Percentiles rank a stretch among this genome's conserved stretches.
phyloP scores from a whole-genome alignment of 2,329 filamentous ascomycete species.

The Fusarium agapanthi region DNA sequence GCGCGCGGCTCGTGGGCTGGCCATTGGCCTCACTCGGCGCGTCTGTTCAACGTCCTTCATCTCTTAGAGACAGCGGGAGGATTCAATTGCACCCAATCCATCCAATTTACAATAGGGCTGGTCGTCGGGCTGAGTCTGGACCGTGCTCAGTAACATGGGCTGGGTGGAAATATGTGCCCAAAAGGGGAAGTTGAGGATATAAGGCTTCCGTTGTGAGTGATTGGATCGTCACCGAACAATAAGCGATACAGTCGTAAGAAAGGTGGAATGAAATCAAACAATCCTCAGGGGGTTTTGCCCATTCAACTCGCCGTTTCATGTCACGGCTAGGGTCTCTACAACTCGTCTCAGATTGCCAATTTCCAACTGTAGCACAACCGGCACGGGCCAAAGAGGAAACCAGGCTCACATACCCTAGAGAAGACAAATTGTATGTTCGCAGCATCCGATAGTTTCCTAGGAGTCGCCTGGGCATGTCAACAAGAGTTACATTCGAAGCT shows the following conservation, averaged over 20 bases:
- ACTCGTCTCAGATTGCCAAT: constrained; percentile 43
- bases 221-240: neutral
- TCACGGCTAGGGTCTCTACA: constrained; percentile 22
- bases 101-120: constrained; percentile 22
- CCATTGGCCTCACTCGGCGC: neutral
- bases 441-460: neutral
- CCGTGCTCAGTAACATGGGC: neutral
- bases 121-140: constrained; percentile 4
- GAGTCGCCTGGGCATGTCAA: neutral
- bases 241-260: neutral
- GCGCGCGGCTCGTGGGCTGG: constrained; percentile 8
- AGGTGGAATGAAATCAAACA: neutral
- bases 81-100: constrained; percentile 2
- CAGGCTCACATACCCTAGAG: constrained; percentile 15
- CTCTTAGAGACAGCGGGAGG: constrained; percentile 3
- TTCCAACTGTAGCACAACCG: constrained; percentile 28
- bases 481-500: constrained; percentile 17
- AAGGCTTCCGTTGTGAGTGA: neutral
- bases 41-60: constrained; percentile 24
- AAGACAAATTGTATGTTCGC: neutral
- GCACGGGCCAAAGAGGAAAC: constrained; percentile 11
- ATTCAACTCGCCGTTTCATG: constrained; percentile 36
- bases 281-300: constrained; percentile 18
- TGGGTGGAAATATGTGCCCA: neutral
- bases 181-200: constrained; percentile 7